Evolutionary conservation across 2,329 filamentous ascomycete species (phyloP), one percentile per base, ranked within the genome.

Genomic region (Colletotrichum sp.): DNA sequence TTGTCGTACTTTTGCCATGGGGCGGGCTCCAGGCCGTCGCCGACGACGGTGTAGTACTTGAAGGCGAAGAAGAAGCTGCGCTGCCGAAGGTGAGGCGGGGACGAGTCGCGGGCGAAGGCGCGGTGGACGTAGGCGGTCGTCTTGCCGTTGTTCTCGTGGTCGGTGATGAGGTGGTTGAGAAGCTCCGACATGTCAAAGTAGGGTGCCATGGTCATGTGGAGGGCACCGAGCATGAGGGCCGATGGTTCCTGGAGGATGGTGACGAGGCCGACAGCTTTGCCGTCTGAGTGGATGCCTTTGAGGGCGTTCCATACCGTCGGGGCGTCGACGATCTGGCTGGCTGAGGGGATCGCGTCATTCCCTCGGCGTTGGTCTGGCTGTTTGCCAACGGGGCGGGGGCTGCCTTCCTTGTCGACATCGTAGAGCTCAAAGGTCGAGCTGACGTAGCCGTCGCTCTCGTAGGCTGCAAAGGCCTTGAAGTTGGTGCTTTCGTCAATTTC

Each of bases 171-270:
- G 76, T 91, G 86, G 18, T 83, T 81, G 73, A 91, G 90, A 2
- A 93, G 83, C 76, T 92, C 91, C 64, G 92, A 88, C 89, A 93
- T 91, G 79, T 93, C 91, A 77, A 93, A 93, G 73, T 89, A 84
- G 15, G 87, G 80, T 32, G 87, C 85, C 85, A 93, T 88, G 4
- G 90, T 90, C 71, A 91, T 83, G 79, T 93, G 91, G 3, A 92
- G 83, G 0, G 90, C 89, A 3, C 88, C 91, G 67, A 93, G 90
- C 43, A 91, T 87, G 8, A 92, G 86, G 0, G 91, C 90, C 3
- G 90, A 89, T 2, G 91, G 91, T 77, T 93, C 91, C 77, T 91
- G 87, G 30, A 92, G 85, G 75, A 93, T 90, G 0, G 85, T 88
- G 77, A 93, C 92, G 58, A 91, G 87, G 2, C 91, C 91, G 8